Percentiles rank a stretch among this genome's conserved stretches.
phyloP scores from a whole-genome alignment of 768 basidiomycete genomes.

The button mushroom (Agaricus bisporus) region DNA sequence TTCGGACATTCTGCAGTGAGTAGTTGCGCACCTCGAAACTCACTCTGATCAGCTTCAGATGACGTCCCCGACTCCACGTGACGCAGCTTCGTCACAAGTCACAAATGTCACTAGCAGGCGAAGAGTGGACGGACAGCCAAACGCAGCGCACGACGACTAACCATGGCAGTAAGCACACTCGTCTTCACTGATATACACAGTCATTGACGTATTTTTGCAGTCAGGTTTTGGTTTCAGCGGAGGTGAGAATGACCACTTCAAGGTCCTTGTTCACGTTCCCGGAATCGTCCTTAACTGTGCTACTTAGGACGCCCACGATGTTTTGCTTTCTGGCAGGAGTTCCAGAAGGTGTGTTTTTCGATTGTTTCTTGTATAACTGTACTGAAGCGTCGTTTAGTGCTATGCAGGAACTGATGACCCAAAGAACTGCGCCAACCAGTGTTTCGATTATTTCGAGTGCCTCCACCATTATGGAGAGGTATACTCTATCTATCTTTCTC shows the following conservation, averaged over 20 bases:
- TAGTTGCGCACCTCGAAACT: neutral
- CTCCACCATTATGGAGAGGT: constrained; percentile 89
- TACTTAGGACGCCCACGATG: constrained; percentile 72
- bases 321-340: constrained; percentile 91
- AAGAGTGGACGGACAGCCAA: constrained; percentile 10
- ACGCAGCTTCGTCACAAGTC: neutral
- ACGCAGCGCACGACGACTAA: constrained; percentile 11
- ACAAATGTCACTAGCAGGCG: neutral
- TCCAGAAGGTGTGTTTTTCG: constrained; percentile 49
- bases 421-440: constrained; percentile 58
- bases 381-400: constrained; percentile 44
- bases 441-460: constrained; percentile 89
- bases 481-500: constrained; percentile 17
- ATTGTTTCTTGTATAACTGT: neutral
- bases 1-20: constrained; percentile 27
- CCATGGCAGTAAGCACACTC: constrained; percentile 15
- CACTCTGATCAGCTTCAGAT: neutral
- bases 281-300: constrained; percentile 3
- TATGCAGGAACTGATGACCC: constrained; percentile 79
- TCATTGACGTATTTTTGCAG: constrained; percentile 17
- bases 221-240: constrained; percentile 43
- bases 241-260: constrained; percentile 22
- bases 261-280: neutral
- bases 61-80: neutral
- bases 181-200: neutral